phyloP scores from a whole-genome alignment of 495 filamentous ascomycete species.

The Penicillium soppii region DNA sequence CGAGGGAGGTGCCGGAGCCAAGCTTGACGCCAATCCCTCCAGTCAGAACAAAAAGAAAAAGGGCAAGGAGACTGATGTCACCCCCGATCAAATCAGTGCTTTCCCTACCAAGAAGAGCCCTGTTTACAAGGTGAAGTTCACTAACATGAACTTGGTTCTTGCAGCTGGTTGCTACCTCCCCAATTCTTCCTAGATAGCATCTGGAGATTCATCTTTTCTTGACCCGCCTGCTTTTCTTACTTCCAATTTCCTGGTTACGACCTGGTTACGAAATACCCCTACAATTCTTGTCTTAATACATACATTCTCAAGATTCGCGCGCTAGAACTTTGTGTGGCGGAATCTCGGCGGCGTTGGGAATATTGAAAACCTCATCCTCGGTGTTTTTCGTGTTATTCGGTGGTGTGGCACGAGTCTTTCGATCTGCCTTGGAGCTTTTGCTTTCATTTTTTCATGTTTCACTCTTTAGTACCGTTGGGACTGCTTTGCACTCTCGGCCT shows the following conservation, averaged over 20 bases:
- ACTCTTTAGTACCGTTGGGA: too few species aligned
- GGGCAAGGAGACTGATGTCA: conserved; percentile 85
- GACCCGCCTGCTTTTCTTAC: not conserved
- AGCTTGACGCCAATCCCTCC: conserved; percentile 48
- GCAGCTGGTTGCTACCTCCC: conserved; percentile 84
- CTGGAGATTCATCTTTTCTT: not conserved
- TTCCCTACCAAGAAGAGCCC: conserved; percentile 96
- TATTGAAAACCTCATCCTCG: not conserved
- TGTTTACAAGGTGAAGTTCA: conserved; percentile 90
- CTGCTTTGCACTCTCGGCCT: too few species aligned
- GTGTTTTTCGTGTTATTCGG: not conserved
- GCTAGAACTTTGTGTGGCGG: conserved; percentile 1
- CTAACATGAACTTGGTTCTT: conserved; percentile 86
- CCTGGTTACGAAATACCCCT: conserved; percentile 32
- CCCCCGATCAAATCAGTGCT: conserved; percentile 86
- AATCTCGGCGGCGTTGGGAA: conserved; percentile 9
- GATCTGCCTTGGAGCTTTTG: not conserved
- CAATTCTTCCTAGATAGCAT: conserved; percentile 31
- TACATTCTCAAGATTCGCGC: conserved; percentile 5
- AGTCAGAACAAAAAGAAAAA: conserved; percentile 62
- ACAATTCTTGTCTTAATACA: conserved; percentile 10
- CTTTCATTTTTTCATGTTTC: not conserved
- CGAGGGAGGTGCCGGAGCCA: conserved; percentile 50
- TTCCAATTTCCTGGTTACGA: too few species aligned
- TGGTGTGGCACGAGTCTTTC: not conserved